Base-by-base conservation (phyloP, 1,284 basidiomycete genomes). In the Melampsora medusae region DNA sequence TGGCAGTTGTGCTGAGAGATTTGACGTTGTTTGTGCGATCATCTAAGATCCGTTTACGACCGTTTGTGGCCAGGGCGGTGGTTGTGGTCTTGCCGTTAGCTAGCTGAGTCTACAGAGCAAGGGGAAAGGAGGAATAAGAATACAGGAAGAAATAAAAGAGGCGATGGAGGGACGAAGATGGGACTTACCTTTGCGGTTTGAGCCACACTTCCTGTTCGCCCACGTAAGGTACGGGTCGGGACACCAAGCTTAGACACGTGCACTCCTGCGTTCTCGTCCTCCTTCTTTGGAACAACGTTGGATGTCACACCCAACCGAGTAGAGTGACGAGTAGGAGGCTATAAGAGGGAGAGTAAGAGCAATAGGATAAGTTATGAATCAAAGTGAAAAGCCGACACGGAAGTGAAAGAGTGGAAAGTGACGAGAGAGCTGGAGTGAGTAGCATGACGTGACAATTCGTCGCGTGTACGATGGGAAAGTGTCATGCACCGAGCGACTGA, bases 271-370 rank as follows among this genome's bases (percentile, higher is more conserved):
- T 74, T 74, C 46, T 74, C 72, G 53, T 74, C 72, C 66, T 74
- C 72, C 38, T 74, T 74, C 33, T 59, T 31, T 14, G 56, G 33
- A 62, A 28, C 61, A 62, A 28, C 61, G 61, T 33, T 38, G 14
- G 35, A 38, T 14, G 53, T 31, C 17, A 35, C 42, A 38, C 70
- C 70, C 60, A 74, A n/a, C 7, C 72, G 64, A 59, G 65, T 66
- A 65, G 72, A 74, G n/a, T 74, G 72, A 49, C 72, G 65, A 12
- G 72, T 74, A 42, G 72, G 72, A 25, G 72, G 72, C 72, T 74
- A 38, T 10, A 64, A 64, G 28, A 38, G 19, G 19, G 1, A 35
- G 22, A 35, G 61, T 33, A n/a, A 33, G 10, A n/a, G 33, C 19
- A 64, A 33, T 7, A 28, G 16, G 22, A 31, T 22, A 17, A 22